A percentile compares a stretch with the other conserved stretches of the same genome.
These are phyloP conservation scores for Agrocybe pediades DNA, from an alignment of 768 basidiomycete genomes.

Conservation along the genomic window DNA sequence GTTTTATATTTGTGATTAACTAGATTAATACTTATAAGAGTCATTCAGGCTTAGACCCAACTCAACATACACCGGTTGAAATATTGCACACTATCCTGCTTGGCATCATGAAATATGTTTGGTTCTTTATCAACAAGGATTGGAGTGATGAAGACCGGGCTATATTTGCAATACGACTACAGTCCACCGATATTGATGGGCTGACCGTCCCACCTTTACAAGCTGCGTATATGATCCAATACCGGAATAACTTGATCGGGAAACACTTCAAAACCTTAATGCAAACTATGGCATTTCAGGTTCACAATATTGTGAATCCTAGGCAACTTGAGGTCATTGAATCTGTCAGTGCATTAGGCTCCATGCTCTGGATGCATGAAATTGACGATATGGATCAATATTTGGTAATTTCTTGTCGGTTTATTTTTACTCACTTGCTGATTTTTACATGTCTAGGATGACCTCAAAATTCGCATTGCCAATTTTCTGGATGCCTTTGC, in stretches of 20 bases:
- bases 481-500: constrained; percentile 40
- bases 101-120: constrained; percentile 43
- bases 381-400: constrained; percentile 39
- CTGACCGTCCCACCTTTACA: constrained; percentile 34
- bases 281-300: constrained; percentile 38
- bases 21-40: not conserved
- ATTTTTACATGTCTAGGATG: constrained; percentile 17
- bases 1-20: not conserved
- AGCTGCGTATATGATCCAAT: constrained; percentile 44
- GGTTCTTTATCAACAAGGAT: constrained; percentile 33
- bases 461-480: constrained; percentile 27
- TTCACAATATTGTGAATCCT: constrained; percentile 30
- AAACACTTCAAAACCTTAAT: constrained; percentile 40
- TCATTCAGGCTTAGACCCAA: constrained; percentile 29
- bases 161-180: constrained; percentile 29
- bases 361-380: constrained; percentile 42
- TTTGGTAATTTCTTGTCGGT: constrained; percentile 22
- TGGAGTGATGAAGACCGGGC: constrained; percentile 29
- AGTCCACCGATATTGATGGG: constrained; percentile 30
- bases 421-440: not conserved
- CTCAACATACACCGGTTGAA: constrained; percentile 40
- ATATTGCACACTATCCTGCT: constrained; percentile 46
- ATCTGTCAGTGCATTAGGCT: constrained; percentile 32
- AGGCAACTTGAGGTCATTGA: constrained; percentile 28
- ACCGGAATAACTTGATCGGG: constrained; percentile 42